A percentile compares a stretch with the other conserved stretches of the same genome.
phyloP scores from a whole-genome alignment of 441 rosid genomes.

The Macaranga tanarius region DNA sequence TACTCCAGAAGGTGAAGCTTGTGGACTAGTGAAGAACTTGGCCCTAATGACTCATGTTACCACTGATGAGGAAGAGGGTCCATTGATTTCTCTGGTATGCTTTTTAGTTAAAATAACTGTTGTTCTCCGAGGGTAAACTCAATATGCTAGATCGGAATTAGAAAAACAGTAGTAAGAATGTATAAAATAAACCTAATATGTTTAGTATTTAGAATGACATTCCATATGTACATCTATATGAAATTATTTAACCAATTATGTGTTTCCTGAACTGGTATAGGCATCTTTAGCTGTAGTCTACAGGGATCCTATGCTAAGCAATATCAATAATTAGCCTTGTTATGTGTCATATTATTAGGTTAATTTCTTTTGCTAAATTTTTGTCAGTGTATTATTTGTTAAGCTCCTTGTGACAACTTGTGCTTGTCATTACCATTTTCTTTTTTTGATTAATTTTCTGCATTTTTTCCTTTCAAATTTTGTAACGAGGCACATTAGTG shows the following conservation, averaged over 20 bases:
- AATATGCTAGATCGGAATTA: neutral
- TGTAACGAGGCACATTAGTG: neutral
- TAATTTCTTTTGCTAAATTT: neutral
- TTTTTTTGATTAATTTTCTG: neutral
- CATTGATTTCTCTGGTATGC: conserved; percentile 74
- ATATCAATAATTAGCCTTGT: neutral
- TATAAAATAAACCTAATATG: neutral
- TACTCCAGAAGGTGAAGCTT: conserved; percentile 98
- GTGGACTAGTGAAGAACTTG: conserved; percentile 97
- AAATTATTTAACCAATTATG: neutral
- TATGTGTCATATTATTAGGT: neutral
- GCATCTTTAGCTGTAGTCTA: neutral
- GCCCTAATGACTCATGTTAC: conserved; percentile 99
- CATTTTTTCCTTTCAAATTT: neutral
- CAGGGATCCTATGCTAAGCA: neutral
- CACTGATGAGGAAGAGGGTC: conserved; percentile 92
- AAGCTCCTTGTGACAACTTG: neutral
- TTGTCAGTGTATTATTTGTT: neutral
- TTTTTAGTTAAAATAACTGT: conserved; percentile 11
- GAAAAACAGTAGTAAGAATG: neutral
- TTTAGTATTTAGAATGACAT: neutral
- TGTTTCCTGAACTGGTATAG: neutral
- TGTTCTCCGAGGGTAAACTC: neutral
- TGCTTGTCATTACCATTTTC: neutral
- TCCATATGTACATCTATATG: neutral